Evolutionary conservation across 1,284 basidiomycete species (phyloP).

Genomic region (Ceratobasidium sp.): DNA sequence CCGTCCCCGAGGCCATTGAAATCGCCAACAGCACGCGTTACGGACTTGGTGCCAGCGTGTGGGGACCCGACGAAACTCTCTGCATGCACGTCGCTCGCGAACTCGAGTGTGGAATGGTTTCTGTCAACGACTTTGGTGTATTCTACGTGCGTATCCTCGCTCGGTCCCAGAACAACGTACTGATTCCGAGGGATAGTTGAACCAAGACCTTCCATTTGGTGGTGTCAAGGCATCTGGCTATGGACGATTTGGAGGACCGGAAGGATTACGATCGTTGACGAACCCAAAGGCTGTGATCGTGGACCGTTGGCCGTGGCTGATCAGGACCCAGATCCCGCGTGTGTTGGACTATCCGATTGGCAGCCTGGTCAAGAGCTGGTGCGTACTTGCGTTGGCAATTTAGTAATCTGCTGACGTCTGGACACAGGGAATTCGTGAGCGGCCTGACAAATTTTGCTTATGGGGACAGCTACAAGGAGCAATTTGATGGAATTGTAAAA

Average conservation of each 20-base stretch:
- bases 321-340: constrained; percentile 86
- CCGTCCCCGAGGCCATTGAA: constrained; percentile 79
- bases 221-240: constrained; percentile 89
- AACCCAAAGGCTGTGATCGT: constrained; percentile 86
- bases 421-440: constrained; percentile 74
- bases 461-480: constrained; percentile 55
- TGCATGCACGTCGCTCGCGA: constrained; percentile 79
- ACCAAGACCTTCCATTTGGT: constrained; percentile 94
- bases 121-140: constrained; percentile 92
- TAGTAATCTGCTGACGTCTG: constrained; percentile 40
- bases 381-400: constrained; percentile 52
- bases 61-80: constrained; percentile 77
- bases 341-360: constrained; percentile 88
- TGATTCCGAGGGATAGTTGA: constrained; percentile 47
- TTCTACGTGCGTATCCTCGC: constrained; percentile 72
- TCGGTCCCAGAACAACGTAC: constrained; percentile 57
- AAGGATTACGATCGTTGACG: constrained; percentile 87
- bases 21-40: constrained; percentile 88
- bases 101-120: constrained; percentile 94
- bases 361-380: constrained; percentile 81
- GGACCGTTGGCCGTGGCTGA: constrained; percentile 81
- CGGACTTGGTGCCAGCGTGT: constrained; percentile 96
- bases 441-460: constrained; percentile 78
- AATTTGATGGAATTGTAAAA: constrained; percentile 45
- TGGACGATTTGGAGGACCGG: constrained; percentile 90